These are phyloP conservation scores for Colletotrichum liaoningense DNA, from an alignment of 2,329 filamentous ascomycete species.

Conservation along the genomic window DNA sequence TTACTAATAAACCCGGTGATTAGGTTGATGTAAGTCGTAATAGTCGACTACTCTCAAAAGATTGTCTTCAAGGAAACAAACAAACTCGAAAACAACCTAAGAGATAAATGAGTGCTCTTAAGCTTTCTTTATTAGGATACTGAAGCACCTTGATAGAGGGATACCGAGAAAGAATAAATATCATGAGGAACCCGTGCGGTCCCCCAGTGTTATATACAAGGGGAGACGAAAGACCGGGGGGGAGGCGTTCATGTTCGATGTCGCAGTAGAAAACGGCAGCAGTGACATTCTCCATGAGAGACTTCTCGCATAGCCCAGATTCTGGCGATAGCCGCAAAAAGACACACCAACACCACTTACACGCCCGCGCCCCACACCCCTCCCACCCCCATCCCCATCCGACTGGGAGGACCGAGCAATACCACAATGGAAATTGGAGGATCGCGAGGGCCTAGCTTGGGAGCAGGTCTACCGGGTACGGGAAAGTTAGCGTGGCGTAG, in stretches of 20 bases:
- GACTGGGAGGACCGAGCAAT: conserved; percentile 20
- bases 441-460: not conserved
- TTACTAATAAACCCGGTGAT: not conserved
- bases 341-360: not conserved
- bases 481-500: conserved; percentile 11
- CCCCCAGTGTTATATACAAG: conserved; percentile 22
- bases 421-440: conserved; percentile 24
- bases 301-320: not conserved
- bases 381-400: not conserved
- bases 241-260: conserved; percentile 3
- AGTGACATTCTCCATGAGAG: not conserved
- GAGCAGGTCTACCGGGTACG: not conserved
- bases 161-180: not conserved
- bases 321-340: not conserved
- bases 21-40: not conserved
- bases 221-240: not conserved
- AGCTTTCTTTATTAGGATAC: not conserved
- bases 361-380: too few relatives aligned
- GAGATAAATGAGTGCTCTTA: conserved; percentile 1
- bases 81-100: not conserved
- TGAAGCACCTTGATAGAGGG: conserved; percentile 12
- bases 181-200: not conserved
- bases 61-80: not conserved
- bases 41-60: not conserved
- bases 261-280: conserved; percentile 23